These are phyloP conservation scores for Ascochyta rabiei DNA, from an alignment of 2,329 filamentous ascomycete genomes.

Conservation along the genomic window DNA sequence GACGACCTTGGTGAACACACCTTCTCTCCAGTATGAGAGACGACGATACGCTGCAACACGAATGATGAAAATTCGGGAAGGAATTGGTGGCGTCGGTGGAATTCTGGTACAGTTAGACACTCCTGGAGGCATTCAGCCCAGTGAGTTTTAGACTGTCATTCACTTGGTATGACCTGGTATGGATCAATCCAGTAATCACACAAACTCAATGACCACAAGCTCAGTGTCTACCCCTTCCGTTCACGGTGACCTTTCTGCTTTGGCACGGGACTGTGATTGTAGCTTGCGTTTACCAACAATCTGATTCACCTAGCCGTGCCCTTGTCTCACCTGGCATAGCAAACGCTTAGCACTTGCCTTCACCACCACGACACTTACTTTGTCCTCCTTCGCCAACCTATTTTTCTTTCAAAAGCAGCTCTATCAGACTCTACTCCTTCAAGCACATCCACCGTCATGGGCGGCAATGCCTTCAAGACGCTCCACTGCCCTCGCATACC, in stretches of 20 bases:
- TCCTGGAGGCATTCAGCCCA: background rate
- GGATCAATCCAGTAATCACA: background rate
- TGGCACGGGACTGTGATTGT: background rate
- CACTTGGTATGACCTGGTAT: background rate
- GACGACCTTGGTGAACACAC: background rate
- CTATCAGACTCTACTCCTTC: background rate
- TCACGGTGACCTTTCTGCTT: too few species aligned
- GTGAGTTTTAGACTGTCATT: slow-evolving; percentile 4
- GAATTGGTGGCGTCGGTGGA: slow-evolving; percentile 7
- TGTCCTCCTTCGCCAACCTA: too few species aligned
- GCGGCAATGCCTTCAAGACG: slow-evolving; percentile 32
- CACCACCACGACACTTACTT: background rate
- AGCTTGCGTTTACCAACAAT: background rate
- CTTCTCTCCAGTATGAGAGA: background rate
- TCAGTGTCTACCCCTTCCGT: background rate
- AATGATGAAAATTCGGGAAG: slow-evolving; percentile 6
- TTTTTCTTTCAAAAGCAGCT: background rate
- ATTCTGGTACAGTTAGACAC: slow-evolving; percentile 5
- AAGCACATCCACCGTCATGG: slow-evolving; percentile 22
- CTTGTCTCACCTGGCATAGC: background rate
- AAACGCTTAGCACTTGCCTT: background rate
- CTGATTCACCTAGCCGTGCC: background rate
- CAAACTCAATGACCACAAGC: background rate
- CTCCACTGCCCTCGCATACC: slow-evolving; percentile 34
- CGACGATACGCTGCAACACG: background rate